These are phyloP conservation scores for Hexamita inflata DNA, from an alignment of 208 protist genomes.

Conservation along the genomic window DNA sequence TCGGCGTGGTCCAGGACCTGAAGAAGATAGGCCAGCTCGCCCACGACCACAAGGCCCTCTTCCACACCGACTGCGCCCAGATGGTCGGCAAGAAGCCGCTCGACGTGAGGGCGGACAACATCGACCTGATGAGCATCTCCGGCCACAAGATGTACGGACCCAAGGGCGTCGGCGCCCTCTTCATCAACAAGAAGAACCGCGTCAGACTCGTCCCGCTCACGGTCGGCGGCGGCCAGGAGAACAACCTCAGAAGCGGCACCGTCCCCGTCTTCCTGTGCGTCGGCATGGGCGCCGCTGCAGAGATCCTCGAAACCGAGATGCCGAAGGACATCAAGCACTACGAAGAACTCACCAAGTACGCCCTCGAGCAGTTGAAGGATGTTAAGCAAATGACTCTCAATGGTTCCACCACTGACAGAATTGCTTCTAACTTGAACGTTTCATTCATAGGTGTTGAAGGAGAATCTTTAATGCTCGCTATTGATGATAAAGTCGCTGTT, in stretches of 20 bases:
- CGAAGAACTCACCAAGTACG: constrained; percentile 56
- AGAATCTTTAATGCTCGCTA: constrained; percentile 88
- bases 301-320: constrained; percentile 64
- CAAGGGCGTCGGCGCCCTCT: constrained; percentile 43
- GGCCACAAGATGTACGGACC: constrained; percentile 42
- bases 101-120: constrained; percentile 20
- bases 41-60: constrained; percentile 2
- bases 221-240: constrained; percentile 93
- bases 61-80: constrained; percentile 38
- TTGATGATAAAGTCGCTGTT: constrained; percentile 58
- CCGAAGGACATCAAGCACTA: constrained; percentile 66
- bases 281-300: constrained; percentile 53
- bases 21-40: constrained; percentile 20
- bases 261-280: constrained; percentile 70
- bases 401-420: constrained; percentile 49
- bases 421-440: constrained; percentile 87
- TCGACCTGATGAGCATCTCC: constrained; percentile 33
- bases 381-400: constrained; percentile 68
- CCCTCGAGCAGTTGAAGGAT: constrained; percentile 60
- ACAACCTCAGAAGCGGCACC: constrained; percentile 74
- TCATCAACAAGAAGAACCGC: constrained; percentile 70
- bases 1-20: constrained; percentile 30
- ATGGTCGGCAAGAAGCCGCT: constrained; percentile 33
- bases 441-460: constrained; percentile 96
- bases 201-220: constrained; percentile 83